Base-by-base conservation (phyloP, 805 yeast genomes). In the Saturnispora galanensis region DNA sequence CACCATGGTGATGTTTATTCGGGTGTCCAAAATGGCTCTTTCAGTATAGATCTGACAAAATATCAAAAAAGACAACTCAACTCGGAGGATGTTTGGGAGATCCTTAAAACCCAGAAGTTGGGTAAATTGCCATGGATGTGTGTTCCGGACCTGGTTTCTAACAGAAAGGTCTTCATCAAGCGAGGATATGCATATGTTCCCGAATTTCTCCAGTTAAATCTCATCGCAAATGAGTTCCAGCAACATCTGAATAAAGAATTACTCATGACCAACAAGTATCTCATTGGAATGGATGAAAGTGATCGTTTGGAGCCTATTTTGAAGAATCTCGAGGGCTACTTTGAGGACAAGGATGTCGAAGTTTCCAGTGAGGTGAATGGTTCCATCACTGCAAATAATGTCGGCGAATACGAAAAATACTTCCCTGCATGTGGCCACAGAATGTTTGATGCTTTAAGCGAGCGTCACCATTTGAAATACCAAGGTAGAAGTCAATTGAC, bases 261-360 rank as follows among this genome's bases (percentile, higher is more conserved):
- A 51, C 64, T 78, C 17, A 64, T 70, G 39, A 85, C 97, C 0
- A 79, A 87, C 54, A 84, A 83, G 57, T 74, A 84, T 16, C 66
- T 88, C 44, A 94, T 96, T 6, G 71, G 89, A 10, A 67, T 90
- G 45, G 96, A 88, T 57, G 97, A 90, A 65, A 96, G 88, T 57
- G 94, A 88, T 58, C 70, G 99, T 47, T 65, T 93, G 38, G 66
- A 88, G 42, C 97, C 97, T 1, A 77, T 93, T 28, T 68, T 93
- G 50, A 78, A 79, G 55, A 88, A 89, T 56, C 63, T 93, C 39
- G 77, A 94, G 0, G 72, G 76, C 29, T 87, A 87, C 10, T 84
- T 83, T 55, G 74, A 82, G 2, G 66, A 81, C 6, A 63, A 71
- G 30, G 79, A 74, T 49, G 70, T 68, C 54, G 51, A 51, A 30